phyloP scores from a whole-genome alignment of 257 asterid species.

The Nicotiana otophora region DNA sequence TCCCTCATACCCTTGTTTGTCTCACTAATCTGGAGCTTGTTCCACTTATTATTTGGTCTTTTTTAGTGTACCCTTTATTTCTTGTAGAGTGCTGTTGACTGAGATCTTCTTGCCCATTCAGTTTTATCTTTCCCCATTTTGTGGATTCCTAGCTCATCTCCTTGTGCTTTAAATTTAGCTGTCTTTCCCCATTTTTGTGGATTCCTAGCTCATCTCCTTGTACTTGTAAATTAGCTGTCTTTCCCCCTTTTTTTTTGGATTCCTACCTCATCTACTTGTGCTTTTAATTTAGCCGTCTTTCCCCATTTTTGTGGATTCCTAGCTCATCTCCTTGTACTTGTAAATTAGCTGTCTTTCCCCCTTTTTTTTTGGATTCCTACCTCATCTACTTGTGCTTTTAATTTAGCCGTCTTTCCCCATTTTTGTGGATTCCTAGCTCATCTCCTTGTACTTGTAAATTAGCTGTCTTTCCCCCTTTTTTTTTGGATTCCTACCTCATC shows the following conservation, averaged over 20 bases:
- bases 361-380: conserved; percentile 4
- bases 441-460: conserved; percentile 5
- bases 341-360: neutral
- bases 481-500: conserved; percentile 11
- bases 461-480: neutral
- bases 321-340: conserved; percentile 6
- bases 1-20: conserved; percentile 6
- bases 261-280: conserved; percentile 10
- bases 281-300: conserved; percentile 1
- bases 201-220: conserved; percentile 8
- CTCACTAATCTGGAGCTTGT: conserved; percentile 7
- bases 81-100: conserved; percentile 17
- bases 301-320: conserved; percentile 3
- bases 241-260: too few species aligned
- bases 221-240: neutral
- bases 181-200: conserved; percentile 11
- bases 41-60: conserved; percentile 18
- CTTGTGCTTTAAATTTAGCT: neutral
- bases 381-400: neutral
- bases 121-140: conserved; percentile 8
- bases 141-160: conserved; percentile 9
- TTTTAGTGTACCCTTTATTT: conserved; percentile 14
- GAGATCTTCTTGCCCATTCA: conserved; percentile 19
- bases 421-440: conserved; percentile 13
- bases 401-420: neutral